Percentiles rank a stretch among this genome's conserved stretches.
Conservation (phyloP, 2,329 filamentous ascomycete species). For the Aureobasidium uvarum region DNA sequence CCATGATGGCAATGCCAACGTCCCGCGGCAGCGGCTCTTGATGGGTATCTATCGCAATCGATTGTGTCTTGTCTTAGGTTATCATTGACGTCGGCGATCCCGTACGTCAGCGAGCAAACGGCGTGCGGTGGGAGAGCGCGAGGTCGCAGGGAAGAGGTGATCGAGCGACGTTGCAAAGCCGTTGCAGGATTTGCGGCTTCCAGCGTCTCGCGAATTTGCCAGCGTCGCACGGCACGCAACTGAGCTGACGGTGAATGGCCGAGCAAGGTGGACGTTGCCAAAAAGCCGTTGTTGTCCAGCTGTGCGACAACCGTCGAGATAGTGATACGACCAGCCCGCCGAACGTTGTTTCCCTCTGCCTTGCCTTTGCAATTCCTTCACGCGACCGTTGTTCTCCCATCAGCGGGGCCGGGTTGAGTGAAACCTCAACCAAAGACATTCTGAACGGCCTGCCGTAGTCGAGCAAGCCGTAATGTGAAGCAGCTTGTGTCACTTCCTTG, state of each 20-base stretch:
- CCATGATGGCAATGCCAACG: conserved; percentile 14
- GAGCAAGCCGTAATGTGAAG: conserved; percentile 19
- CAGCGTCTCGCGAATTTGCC: conserved; percentile 20
- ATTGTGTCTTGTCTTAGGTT: conserved; percentile 23
- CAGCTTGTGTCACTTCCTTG: conserved; percentile 21
- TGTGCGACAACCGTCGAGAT: conserved; percentile 24
- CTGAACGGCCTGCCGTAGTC: conserved; percentile 17
- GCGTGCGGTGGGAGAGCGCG: not conserved
- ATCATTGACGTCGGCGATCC: conserved; percentile 25
- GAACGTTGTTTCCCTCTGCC: conserved; percentile 22
- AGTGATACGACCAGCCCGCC: conserved; percentile 23
- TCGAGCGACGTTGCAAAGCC: conserved; percentile 25
- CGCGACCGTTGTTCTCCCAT: conserved; percentile 22
- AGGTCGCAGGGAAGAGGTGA: conserved; percentile 6
- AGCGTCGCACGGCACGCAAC: conserved; percentile 22
- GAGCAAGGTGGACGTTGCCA: conserved; percentile 18
- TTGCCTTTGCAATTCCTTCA: conserved; percentile 15
- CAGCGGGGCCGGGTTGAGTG: conserved; percentile 23
- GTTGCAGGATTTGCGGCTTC: conserved; percentile 21
- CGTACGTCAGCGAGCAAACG: conserved; percentile 9
- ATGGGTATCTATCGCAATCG: conserved; percentile 25
- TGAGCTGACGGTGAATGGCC: conserved; percentile 17
- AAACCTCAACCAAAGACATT: conserved; percentile 27
- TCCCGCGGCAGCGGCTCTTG: conserved; percentile 7
- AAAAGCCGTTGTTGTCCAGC: conserved; percentile 24